Evolutionary conservation across 1,139 yeast species (phyloP), one percentile per base, ranked within the genome.

Genomic region (Kodamaea fungicola): DNA sequence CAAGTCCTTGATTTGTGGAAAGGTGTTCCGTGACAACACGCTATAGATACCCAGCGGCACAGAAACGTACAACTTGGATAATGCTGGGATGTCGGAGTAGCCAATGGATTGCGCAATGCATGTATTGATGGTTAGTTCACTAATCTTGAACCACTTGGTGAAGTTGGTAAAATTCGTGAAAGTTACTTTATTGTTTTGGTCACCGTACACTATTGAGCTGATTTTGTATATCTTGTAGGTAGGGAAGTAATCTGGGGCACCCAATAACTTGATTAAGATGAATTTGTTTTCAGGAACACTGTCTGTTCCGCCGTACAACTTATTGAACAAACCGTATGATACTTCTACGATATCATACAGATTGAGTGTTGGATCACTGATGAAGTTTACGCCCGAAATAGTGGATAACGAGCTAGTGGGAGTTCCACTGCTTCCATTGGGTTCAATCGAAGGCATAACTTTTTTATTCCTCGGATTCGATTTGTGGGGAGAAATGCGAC

Each of bases 31-130:
- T 30, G 61, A 54, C 30, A 76, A 51, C 2, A 76, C 49, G 4
- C 55, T 49, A 45, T 71, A 76, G 6, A 76, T 64, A 31, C 64
- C 71, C 6, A 46, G 43, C 0, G 81, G 80, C n/a, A 74, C 69
- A 1, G 68, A 55, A 2, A 76, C 63, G 39, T 62, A 68, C 3
- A 68, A 48, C 37, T 56, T 59, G 1, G 54, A 47, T 16, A 71
- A 52, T n/a, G 25, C 23, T 0, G 71, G 68, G 10, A 71, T 64
- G 24, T 53, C 52, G 2, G 35, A 32, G 3, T 33, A 29, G 27
- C 50, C 49, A 6, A 69, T 59, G 2, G 68, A 54, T 43, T 64
- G 69, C 4, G 70, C 48, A 9, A 64, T 45, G 47, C 67, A 50
- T 33, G 51, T 47, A 26, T 58, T 59, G 25, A 70, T 52, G 1